Percentiles rank a stretch among this genome's conserved stretches.
These are phyloP conservation scores for Linnemannia schmuckeri DNA, from an alignment of 192 early-diverging fungal species.

Conservation along the genomic window DNA sequence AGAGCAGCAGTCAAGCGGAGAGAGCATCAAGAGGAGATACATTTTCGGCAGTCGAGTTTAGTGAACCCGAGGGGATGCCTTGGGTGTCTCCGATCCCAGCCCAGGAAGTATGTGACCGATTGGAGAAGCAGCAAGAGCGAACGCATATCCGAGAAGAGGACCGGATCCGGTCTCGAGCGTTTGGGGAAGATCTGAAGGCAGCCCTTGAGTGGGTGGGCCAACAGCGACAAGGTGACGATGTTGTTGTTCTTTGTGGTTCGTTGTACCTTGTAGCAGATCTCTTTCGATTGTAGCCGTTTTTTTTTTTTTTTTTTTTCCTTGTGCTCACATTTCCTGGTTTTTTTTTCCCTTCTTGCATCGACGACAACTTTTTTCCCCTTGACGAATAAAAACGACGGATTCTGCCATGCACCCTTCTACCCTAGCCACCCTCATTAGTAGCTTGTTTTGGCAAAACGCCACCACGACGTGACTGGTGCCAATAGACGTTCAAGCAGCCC, in stretches of 20 bases:
- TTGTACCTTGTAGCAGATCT: conserved; percentile 90
- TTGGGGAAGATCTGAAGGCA: conserved; percentile 59
- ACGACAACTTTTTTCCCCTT: neutral
- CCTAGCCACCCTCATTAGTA: no score
- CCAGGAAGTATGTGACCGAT: conserved; percentile 56
- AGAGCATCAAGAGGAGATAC: conserved; percentile 57
- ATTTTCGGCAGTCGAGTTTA: conserved; percentile 80
- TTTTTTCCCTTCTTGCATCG: neutral
- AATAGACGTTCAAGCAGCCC: neutral
- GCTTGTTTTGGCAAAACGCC: neutral
- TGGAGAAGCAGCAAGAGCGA: conserved; percentile 8
- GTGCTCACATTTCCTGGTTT: neutral
- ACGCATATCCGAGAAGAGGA: conserved; percentile 26
- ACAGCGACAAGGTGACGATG: conserved; percentile 35
- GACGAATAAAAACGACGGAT: neutral
- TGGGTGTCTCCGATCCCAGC: conserved; percentile 80
- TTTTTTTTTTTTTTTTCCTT: conserved; percentile 15
- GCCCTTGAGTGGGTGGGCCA: conserved; percentile 40
- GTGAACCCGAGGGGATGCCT: conserved; percentile 85
- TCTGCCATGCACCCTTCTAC: neutral
- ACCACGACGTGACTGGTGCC: neutral
- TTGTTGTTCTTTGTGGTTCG: conserved; percentile 87
- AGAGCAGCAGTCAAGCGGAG: neutral
- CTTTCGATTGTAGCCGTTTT: conserved; percentile 59
- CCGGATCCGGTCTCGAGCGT: conserved; percentile 19